Conservation (phyloP, 441 rosid genomes). For the Corymbia citriodora region DNA sequence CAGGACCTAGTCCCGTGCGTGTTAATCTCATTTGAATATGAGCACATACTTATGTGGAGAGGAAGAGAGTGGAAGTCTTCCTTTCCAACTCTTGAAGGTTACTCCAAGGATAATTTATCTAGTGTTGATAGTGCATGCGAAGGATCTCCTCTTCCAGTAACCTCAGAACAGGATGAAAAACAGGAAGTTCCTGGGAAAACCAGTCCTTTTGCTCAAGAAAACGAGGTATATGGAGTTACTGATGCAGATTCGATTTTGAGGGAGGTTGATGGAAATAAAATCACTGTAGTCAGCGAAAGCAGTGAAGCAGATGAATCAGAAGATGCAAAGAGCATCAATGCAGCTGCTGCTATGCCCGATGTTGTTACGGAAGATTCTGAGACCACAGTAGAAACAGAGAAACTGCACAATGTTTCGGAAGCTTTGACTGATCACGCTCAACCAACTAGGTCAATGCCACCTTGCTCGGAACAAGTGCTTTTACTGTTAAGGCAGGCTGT, state of each 20-base stretch:
- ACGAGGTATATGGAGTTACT: not conserved
- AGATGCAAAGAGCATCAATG: not conserved
- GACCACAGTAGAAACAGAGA: not conserved
- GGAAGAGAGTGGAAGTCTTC: constrained; percentile 73
- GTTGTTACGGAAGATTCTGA: constrained; percentile 5
- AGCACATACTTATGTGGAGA: constrained; percentile 84
- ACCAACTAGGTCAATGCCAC: constrained; percentile 6
- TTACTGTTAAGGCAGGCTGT: constrained; percentile 56
- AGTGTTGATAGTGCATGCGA: constrained; percentile 17
- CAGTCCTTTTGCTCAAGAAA: not conserved
- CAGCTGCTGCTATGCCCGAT: not conserved
- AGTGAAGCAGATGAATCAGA: constrained; percentile 2
- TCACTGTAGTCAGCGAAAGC: not conserved
- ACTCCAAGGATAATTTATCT: constrained; percentile 18
- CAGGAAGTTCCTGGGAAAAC: not conserved
- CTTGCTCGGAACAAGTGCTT: constrained; percentile 32
- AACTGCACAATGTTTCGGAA: constrained; percentile 11
- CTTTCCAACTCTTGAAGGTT: constrained; percentile 23
- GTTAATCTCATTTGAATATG: constrained; percentile 69
- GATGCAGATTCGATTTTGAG: constrained; percentile 11
- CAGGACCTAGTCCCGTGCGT: constrained; percentile 92
- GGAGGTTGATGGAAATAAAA: not conserved
- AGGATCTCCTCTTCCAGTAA: constrained; percentile 16
- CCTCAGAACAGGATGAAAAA: constrained; percentile 5
- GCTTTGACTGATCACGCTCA: constrained; percentile 5